These are phyloP conservation scores for Neurospora cerealis DNA, from an alignment of 495 filamentous ascomycete species.

Conservation along the genomic window DNA sequence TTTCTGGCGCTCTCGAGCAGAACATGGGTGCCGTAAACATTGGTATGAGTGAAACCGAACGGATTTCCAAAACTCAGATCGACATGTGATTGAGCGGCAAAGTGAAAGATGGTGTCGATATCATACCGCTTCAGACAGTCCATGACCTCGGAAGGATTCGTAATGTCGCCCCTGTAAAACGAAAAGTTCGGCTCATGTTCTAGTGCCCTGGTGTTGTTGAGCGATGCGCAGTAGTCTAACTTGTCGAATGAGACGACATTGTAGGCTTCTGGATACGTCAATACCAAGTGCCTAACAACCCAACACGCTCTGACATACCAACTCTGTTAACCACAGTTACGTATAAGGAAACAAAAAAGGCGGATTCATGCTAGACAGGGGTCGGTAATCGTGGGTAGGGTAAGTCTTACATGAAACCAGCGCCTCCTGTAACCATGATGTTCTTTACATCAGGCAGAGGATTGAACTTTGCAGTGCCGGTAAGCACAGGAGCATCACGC, in stretches of 20 bases:
- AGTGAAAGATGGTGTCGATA: constrained; percentile 68
- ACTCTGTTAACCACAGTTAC: background rate
- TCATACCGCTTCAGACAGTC: constrained; percentile 48
- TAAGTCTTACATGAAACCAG: constrained; percentile 55
- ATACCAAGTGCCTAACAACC: constrained; percentile 59
- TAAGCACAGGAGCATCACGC: constrained; percentile 57
- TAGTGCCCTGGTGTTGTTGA: constrained; percentile 58
- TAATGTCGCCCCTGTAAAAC: constrained; percentile 66
- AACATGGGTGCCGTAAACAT: constrained; percentile 65
- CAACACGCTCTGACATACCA: constrained; percentile 45
- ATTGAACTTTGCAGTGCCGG: constrained; percentile 52
- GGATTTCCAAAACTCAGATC: constrained; percentile 64
- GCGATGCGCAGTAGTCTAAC: constrained; percentile 60
- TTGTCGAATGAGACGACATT: constrained; percentile 70
- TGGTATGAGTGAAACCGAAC: constrained; percentile 58
- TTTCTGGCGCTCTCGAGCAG: constrained; percentile 58
- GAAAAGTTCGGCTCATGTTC: constrained; percentile 55
- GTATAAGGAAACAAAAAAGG: background rate
- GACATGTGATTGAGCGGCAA: constrained; percentile 67
- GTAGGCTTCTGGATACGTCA: constrained; percentile 58
- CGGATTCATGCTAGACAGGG: background rate
- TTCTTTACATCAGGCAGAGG: constrained; percentile 53
- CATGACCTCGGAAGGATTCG: constrained; percentile 48
- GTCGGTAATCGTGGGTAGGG: constrained; percentile 3
- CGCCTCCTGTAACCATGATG: constrained; percentile 64